These are phyloP conservation scores for Albatrellus ellisii DNA, from an alignment of 768 basidiomycete genomes.

Conservation along the genomic window DNA sequence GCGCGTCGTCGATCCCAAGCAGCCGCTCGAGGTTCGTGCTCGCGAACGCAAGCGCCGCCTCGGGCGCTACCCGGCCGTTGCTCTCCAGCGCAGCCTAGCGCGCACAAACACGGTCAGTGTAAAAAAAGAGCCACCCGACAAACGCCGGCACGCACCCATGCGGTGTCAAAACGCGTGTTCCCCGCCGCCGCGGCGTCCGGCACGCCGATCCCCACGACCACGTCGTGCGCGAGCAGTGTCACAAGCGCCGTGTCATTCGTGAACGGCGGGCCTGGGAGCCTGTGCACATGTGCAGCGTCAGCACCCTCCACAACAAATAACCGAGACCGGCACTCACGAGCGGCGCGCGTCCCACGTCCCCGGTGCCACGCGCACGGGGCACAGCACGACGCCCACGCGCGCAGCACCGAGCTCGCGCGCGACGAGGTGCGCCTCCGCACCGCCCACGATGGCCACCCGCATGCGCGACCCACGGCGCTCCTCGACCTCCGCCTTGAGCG, in stretches of 20 bases:
- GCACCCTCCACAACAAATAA: not conserved
- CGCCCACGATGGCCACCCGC: slow-evolving; percentile 40
- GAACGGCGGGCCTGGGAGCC: slow-evolving; percentile 60
- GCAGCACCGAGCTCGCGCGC: slow-evolving; percentile 52
- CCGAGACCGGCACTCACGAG: slow-evolving; percentile 29
- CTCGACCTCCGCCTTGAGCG: slow-evolving; percentile 44
- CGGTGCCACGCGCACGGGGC: slow-evolving; percentile 50
- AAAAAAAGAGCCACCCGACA: not conserved
- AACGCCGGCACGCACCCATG: slow-evolving; percentile 20
- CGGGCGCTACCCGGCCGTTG: slow-evolving; percentile 23
- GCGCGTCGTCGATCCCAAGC: slow-evolving; percentile 19
- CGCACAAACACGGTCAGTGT: not conserved
- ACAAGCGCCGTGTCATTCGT: slow-evolving; percentile 36
- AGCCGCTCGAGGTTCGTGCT: slow-evolving; percentile 31
- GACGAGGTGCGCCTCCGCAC: slow-evolving; percentile 45
- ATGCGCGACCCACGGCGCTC: slow-evolving; percentile 18
- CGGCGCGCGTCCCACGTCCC: slow-evolving; percentile 49
- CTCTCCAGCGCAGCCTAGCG: slow-evolving; percentile 28
- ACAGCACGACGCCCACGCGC: slow-evolving; percentile 63
- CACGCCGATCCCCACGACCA: slow-evolving; percentile 49
- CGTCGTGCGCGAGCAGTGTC: slow-evolving; percentile 40
- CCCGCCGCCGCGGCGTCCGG: slow-evolving; percentile 20
- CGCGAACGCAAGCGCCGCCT: slow-evolving; percentile 24
- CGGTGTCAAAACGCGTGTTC: slow-evolving; percentile 25
- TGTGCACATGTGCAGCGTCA: slow-evolving; percentile 15